Evolutionary conservation across 2,329 filamentous ascomycete species (phyloP).

Genomic region (Hortaea sp.): DNA sequence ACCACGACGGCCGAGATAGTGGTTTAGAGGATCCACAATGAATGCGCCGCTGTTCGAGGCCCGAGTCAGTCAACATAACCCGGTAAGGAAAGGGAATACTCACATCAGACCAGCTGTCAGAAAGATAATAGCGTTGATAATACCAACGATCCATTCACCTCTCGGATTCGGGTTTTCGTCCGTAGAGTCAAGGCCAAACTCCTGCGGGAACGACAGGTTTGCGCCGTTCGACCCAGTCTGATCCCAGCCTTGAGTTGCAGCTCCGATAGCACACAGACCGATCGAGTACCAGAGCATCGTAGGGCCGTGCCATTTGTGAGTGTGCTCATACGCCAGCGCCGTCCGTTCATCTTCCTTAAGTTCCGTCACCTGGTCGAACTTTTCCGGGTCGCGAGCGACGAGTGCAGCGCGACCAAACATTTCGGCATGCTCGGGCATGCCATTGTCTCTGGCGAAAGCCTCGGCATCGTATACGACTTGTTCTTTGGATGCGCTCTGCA

Average conservation of each 20-base stretch:
- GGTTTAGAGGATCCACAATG: conserved; percentile 49
- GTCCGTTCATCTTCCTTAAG: conserved; percentile 36
- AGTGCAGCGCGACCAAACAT: conserved; percentile 40
- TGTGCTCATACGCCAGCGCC: conserved; percentile 34
- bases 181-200: conserved; percentile 14
- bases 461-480: conserved; percentile 26
- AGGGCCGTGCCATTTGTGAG: conserved; percentile 42
- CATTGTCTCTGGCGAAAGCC: conserved; percentile 23
- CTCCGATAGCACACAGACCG: conserved; percentile 7
- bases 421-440: conserved; percentile 28
- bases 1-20: conserved; percentile 49
- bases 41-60: conserved; percentile 29
- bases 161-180: neutral
- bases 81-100: too few species aligned
- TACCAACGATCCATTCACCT: conserved; percentile 18
- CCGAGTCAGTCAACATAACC: too few species aligned
- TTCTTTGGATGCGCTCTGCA: conserved; percentile 24
- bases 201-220: conserved; percentile 24
- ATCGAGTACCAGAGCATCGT: conserved; percentile 39
- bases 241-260: conserved; percentile 39
- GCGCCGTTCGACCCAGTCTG: conserved; percentile 28
- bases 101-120: conserved; percentile 32
- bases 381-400: conserved; percentile 41
- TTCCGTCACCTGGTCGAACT: conserved; percentile 39
- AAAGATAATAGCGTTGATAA: conserved; percentile 37